phyloP scores from a whole-genome alignment of 2,329 filamentous ascomycete genomes.

The Curvularia hawaiiensis region DNA sequence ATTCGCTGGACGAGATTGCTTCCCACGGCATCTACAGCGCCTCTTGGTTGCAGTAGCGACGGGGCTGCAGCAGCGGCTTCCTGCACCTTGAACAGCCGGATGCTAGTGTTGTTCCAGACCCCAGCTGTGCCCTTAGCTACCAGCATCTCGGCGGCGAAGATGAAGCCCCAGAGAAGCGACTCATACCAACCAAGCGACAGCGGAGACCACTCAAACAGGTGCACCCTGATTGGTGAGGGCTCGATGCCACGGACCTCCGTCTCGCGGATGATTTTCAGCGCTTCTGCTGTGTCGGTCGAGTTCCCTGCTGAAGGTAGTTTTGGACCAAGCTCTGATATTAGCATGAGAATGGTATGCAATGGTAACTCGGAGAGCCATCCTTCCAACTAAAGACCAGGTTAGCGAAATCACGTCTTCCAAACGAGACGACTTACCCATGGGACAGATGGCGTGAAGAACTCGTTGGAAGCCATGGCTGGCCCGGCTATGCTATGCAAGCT shows the following conservation, averaged over 20 bases:
- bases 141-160: slow-evolving; percentile 90
- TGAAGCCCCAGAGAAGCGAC: slow-evolving; percentile 88
- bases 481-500: slow-evolving; percentile 73
- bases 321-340: slow-evolving; percentile 68
- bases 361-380: slow-evolving; percentile 92
- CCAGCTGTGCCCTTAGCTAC: slow-evolving; percentile 85
- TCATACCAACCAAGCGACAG: slow-evolving; percentile 95
- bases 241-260: slow-evolving; percentile 75
- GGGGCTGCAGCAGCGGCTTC: slow-evolving; percentile 81
- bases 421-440: slow-evolving; percentile 64
- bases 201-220: slow-evolving; percentile 93
- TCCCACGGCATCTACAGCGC: slow-evolving; percentile 91
- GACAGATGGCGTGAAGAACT: slow-evolving; percentile 76
- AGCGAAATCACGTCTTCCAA: slow-evolving; percentile 17
- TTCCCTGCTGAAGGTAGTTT: slow-evolving; percentile 56
- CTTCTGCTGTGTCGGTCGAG: slow-evolving; percentile 46
- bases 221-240: slow-evolving; percentile 73
- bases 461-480: slow-evolving; percentile 60
- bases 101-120: slow-evolving; percentile 89
- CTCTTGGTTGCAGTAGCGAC: slow-evolving; percentile 80
- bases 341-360: slow-evolving; percentile 80
- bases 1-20: slow-evolving; percentile 88
- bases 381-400: slow-evolving; percentile 67
- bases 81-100: slow-evolving; percentile 89
- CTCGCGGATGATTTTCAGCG: slow-evolving; percentile 59